Evolutionary conservation across 2,329 filamentous ascomycete genomes (phyloP), one percentile per base, ranked within the genome.

Genomic region (Lecanicillium sp.): DNA sequence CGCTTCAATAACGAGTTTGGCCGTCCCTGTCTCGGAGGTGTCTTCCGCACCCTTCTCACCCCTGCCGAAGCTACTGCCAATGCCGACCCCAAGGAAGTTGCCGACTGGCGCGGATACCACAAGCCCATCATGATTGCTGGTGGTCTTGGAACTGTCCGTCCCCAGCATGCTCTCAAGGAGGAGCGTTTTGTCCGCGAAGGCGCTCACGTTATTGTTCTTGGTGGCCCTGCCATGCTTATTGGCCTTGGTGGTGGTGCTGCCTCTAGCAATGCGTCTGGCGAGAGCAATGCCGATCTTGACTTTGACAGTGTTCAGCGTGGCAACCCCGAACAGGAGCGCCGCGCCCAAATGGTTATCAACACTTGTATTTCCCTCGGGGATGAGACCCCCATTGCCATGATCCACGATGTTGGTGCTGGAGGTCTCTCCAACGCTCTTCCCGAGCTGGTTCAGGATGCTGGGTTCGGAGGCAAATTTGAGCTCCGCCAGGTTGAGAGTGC

Each of bases 71-170:
- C 37, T 11, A 40, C 37, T 11, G 30, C 38, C 16, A 50, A 56
- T 25, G 75, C 75, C 29, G 63, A 63, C 29, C 59, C 63, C 28
- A 65, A 70, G 35, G 57, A 58, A 4, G 50, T 55, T 14, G 71
- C 71, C 15, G 87, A 94, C 49, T 75, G 86, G 54, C 76, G 90
- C 49, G 92, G 92, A 17, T 98, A 94, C 58, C 92, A 96, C 64
- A 98, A 98, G 67, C 92, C 92, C 9, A 95, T 95, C 59, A 94
- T 95, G 86, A 87, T 98, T 64, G 92, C 92, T 45, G 92, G 92
- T 55, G 92, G 92, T 56, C 78, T 96, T 27, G 92, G 92, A 35
- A 95, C 85, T 5, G 90, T 96, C 20, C 71, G 92, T 42, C 90
- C 92, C 12, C 81, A 90, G 51, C 85, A 95, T 55, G 90, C 92